Evolutionary conservation across 768 basidiomycete genomes (phyloP), one percentile per base, ranked within the genome.

Genomic region (Podaxis rugospora): DNA sequence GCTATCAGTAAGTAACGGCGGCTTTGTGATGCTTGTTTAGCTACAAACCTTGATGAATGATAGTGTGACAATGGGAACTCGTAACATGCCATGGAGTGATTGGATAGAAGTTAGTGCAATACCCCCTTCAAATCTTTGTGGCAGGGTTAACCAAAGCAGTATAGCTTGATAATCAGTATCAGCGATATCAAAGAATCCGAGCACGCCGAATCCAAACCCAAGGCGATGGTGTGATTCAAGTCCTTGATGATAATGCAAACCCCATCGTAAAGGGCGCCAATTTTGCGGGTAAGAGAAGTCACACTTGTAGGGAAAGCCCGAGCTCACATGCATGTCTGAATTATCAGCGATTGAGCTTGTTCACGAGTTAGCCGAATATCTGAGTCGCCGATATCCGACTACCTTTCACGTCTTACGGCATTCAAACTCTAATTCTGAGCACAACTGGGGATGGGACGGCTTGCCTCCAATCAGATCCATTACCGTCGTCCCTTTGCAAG

Each of bases 21-120:
- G 21, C 18, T n/a, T 2, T 23, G 51, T 57, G 47, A 27, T 37
- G 39, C 23, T 53, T 36, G 13, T 14, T 35, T 54, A 9, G 25
- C 25, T 5, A 36, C 27, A n/a, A 40, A 56, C 28, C 51, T 32
- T 32, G 27, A 42, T 14, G 4, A 37, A 10, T 32, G 28, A 32
- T 52, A 89, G 87, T 64, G 77, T 87, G 44, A 89, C 86, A 35
- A 89, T 89, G 86, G 87, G 83, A 63, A 82, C 87, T 66, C 80
- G 84, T 40, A 72, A 68, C 52, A 89, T 90, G 87, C 75, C 75
- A 7, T 91, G 85, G 84, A 78, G 80, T 42, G 83, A 87, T 56
- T 90, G 89, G 89, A 83, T 91, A 50, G 86, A 90, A 74, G 86
- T 85, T 61, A 51, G 25, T n/a, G 39, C 60, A 51, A 18, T 55